Evolutionary conservation across 2,329 filamentous ascomycete species (phyloP).

Genomic region (Sarocladiaceae sp.): DNA sequence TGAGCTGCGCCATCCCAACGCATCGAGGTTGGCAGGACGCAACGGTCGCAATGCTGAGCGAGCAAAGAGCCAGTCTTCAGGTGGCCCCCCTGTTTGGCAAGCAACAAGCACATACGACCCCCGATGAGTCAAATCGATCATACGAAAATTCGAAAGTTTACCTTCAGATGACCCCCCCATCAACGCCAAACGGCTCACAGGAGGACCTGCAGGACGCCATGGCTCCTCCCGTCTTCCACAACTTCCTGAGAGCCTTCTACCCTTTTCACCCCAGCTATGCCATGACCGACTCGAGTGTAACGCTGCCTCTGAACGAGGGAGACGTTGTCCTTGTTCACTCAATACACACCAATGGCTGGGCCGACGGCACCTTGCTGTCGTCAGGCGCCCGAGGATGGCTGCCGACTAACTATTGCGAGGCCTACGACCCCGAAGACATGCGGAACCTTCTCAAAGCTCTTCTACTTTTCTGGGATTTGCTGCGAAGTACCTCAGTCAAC

Average conservation of each 20-base stretch:
- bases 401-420: slow-evolving; percentile 96
- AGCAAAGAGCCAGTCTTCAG: slow-evolving; percentile 53
- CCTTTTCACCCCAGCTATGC: slow-evolving; percentile 79
- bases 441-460: slow-evolving; percentile 79
- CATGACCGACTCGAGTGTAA: slow-evolving; percentile 80
- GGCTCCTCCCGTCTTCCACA: slow-evolving; percentile 72
- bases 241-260: slow-evolving; percentile 92
- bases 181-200: slow-evolving; percentile 66
- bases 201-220: slow-evolving; percentile 44
- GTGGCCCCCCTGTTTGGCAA: slow-evolving; percentile 58
- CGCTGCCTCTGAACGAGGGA: slow-evolving; percentile 80
- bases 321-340: slow-evolving; percentile 94
- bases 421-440: slow-evolving; percentile 87
- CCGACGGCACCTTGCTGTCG: slow-evolving; percentile 84
- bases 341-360: slow-evolving; percentile 97
- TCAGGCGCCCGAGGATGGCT: slow-evolving; percentile 91
- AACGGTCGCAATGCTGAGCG: slow-evolving; percentile 31
- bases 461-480: slow-evolving; percentile 87
- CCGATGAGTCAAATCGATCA: slow-evolving; percentile 25
- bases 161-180: slow-evolving; percentile 66
- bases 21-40: not conserved
- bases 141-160: slow-evolving; percentile 36
- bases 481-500: slow-evolving; percentile 71
- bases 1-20: not conserved
- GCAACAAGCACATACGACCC: slow-evolving; percentile 21